These are phyloP conservation scores for Nicotiana knightiana DNA, from an alignment of 257 asterid species.

Conservation along the genomic window DNA sequence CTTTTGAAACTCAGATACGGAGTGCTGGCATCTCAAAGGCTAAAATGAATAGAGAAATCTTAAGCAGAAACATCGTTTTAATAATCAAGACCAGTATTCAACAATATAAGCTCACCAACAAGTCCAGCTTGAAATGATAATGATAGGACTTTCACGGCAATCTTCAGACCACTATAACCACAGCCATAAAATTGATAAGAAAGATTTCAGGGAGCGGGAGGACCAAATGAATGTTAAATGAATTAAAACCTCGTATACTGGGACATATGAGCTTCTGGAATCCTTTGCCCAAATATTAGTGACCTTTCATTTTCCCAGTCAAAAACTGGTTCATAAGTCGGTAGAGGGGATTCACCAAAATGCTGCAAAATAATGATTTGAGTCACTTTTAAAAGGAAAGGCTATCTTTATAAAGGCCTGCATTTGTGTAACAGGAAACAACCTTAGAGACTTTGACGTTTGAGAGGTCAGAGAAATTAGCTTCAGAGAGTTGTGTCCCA, in stretches of 20 bases:
- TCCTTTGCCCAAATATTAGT: conserved; percentile 90
- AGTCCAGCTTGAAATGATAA: conserved; percentile 92
- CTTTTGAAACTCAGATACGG: conserved; percentile 52
- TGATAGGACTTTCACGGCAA: conserved; percentile 91
- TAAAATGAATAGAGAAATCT: conserved; percentile 16
- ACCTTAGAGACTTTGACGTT: conserved; percentile 49
- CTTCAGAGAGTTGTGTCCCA: conserved; percentile 51
- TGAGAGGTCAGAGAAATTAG: conserved; percentile 40
- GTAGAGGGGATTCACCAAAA: conserved; percentile 91
- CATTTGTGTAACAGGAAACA: conserved; percentile 11
- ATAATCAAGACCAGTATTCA: conserved; percentile 18
- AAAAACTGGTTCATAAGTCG: conserved; percentile 96
- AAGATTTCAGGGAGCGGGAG: conserved; percentile 5
- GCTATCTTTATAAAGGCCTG: neutral
- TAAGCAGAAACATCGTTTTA: conserved; percentile 8
- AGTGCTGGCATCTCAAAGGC: conserved; percentile 28
- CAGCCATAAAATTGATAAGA: conserved; percentile 17
- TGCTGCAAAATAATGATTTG: conserved; percentile 59
- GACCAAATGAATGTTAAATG: conserved; percentile 5
- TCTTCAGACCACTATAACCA: conserved; percentile 80
- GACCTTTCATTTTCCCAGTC: conserved; percentile 97
- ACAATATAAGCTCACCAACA: conserved; percentile 72
- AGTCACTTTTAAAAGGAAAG: conserved; percentile 8
- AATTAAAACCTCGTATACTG: conserved; percentile 72
- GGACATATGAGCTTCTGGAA: conserved; percentile 67